These are phyloP conservation scores for Beauveria rudraprayagi DNA, from an alignment of 2,329 filamentous ascomycete species.

Conservation along the genomic window DNA sequence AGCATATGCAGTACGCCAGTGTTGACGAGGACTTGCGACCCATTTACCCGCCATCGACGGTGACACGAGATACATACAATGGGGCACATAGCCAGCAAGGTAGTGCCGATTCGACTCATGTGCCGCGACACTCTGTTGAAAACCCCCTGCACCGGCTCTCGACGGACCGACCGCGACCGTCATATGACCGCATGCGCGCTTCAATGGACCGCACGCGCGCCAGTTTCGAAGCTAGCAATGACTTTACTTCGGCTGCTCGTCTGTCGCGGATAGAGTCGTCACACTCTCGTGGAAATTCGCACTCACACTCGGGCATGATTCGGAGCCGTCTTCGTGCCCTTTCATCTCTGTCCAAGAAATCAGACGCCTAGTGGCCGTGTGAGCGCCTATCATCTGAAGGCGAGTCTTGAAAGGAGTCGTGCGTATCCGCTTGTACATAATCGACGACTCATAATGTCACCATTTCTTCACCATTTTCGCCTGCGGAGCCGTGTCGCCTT, in stretches of 20 bases:
- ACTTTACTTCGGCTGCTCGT: slow-evolving; percentile 86
- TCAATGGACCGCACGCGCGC: slow-evolving; percentile 81
- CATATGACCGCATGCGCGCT: slow-evolving; percentile 77
- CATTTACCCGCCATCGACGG: slow-evolving; percentile 87
- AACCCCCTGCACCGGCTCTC: slow-evolving; percentile 40
- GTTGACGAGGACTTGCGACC: slow-evolving; percentile 83
- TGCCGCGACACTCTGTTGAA: slow-evolving; percentile 55
- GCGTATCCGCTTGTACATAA: slow-evolving; percentile 22
- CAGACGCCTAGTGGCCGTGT: slow-evolving; percentile 26
- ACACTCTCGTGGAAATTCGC: slow-evolving; percentile 34
- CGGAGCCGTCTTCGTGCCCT: slow-evolving; percentile 33
- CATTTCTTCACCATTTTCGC: slow-evolving; percentile 5
- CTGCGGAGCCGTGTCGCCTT: not conserved
- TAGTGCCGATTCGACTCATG: slow-evolving; percentile 76
- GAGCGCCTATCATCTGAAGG: slow-evolving; percentile 15
- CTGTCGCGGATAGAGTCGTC: slow-evolving; percentile 75
- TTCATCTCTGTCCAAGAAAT: slow-evolving; percentile 32
- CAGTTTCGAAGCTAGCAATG: slow-evolving; percentile 79
- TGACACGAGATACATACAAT: slow-evolving; percentile 67
- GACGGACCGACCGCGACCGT: slow-evolving; percentile 64
- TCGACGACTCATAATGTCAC: slow-evolving; percentile 22
- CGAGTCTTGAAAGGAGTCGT: slow-evolving; percentile 6
- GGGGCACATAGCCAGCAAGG: slow-evolving; percentile 73
- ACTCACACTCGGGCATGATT: slow-evolving; percentile 20
- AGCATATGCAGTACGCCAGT: slow-evolving; percentile 51